Percentiles rank a stretch among this genome's conserved stretches.
phyloP scores from a whole-genome alignment of 2,329 filamentous ascomycete species.

The Alternaria arborescens region DNA sequence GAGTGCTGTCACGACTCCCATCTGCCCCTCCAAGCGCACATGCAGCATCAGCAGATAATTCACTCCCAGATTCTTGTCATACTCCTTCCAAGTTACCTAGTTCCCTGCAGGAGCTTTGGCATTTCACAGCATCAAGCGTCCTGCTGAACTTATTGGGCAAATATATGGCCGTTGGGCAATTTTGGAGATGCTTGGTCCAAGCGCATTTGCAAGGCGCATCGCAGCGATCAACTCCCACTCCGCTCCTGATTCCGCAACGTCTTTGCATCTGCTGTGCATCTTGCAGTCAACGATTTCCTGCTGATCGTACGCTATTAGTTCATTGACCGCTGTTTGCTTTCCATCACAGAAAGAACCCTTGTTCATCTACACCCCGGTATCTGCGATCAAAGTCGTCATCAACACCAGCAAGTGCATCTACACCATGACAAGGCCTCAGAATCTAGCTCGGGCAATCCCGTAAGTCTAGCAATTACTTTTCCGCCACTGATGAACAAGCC shows the following conservation, averaged over 20 bases:
- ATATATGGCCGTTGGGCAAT: constrained; percentile 19
- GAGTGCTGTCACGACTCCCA: not conserved
- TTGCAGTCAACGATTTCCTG: not conserved
- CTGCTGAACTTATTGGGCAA: constrained; percentile 2
- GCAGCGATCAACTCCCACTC: constrained; percentile 9
- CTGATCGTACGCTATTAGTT: not conserved
- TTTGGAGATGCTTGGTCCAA: constrained; percentile 17
- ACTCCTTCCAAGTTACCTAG: not conserved
- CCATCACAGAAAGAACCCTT: not conserved
- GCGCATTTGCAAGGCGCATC: constrained; percentile 23
- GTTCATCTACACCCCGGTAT: not conserved
- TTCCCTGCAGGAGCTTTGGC: not conserved
- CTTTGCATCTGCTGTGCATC: constrained; percentile 10
- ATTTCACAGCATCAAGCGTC: not conserved
- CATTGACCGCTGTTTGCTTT: not conserved
- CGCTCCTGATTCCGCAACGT: constrained; percentile 17
- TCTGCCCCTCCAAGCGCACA: not conserved
- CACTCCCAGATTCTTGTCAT: not conserved
- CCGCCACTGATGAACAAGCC: constrained; percentile 28
- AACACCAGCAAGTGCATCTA: not conserved
- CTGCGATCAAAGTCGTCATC: not conserved
- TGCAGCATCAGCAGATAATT: constrained; percentile 3
- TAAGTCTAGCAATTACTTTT: constrained; percentile 28
- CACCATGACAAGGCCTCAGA: constrained; percentile 20
- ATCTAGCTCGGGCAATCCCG: constrained; percentile 31